phyloP scores from a whole-genome alignment of 768 basidiomycete species.

The Lactarius trivialis region DNA sequence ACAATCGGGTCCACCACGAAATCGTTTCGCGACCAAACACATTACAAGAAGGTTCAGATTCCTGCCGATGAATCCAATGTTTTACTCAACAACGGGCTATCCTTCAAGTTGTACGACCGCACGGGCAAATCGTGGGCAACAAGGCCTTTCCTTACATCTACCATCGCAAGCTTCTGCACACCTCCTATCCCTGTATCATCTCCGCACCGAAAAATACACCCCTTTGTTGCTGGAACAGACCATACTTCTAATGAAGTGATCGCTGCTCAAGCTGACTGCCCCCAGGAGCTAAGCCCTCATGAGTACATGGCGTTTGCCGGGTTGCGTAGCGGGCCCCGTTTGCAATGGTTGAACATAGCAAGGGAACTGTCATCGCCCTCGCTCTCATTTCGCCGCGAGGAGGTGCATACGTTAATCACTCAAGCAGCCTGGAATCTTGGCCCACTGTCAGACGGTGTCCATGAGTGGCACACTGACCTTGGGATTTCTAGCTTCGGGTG shows the following conservation, averaged over 20 bases:
- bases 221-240: background rate
- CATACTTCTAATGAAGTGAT: slow-evolving; percentile 37
- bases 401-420: slow-evolving; percentile 37
- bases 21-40: background rate
- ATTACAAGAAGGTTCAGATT: background rate
- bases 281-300: slow-evolving; percentile 35
- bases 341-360: slow-evolving; percentile 34
- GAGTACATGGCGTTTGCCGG: slow-evolving; percentile 41
- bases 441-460: slow-evolving; percentile 12
- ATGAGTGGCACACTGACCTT: slow-evolving; percentile 38
- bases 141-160: background rate
- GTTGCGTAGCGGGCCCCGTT: slow-evolving; percentile 37
- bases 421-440: slow-evolving; percentile 43
- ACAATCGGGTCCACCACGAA: background rate
- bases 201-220: background rate
- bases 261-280: slow-evolving; percentile 36
- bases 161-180: background rate
- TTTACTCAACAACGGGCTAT: background rate
- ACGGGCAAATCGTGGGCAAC: background rate
- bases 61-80: background rate
- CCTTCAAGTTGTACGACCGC: background rate
- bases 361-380: slow-evolving; percentile 35
- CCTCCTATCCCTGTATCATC: background rate
- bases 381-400: slow-evolving; percentile 34
- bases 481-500: slow-evolving; percentile 29